These are phyloP conservation scores for Austroboletus eburneus DNA, from an alignment of 768 basidiomycete species.

Conservation along the genomic window DNA sequence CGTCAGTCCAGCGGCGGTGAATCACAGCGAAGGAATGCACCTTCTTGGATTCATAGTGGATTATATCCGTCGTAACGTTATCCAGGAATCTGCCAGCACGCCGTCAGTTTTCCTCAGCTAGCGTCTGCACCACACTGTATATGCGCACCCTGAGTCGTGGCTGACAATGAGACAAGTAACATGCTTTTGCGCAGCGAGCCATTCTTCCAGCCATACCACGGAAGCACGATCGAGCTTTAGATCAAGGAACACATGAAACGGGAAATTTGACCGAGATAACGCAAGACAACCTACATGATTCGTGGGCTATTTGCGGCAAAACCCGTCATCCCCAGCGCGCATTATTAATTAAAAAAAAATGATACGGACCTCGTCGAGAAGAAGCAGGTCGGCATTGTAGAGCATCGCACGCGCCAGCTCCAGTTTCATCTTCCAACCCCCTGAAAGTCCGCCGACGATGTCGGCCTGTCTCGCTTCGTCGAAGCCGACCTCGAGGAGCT, in stretches of 20 bases:
- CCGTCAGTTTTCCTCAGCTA: slow-evolving; percentile 7
- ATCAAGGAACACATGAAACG: slow-evolving; percentile 17
- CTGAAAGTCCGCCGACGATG: slow-evolving; percentile 84
- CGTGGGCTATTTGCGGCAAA: slow-evolving; percentile 58
- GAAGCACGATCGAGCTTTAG: slow-evolving; percentile 73
- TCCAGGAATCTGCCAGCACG: slow-evolving; percentile 73
- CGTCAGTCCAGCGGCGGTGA: slow-evolving; percentile 14
- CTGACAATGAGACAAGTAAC: slow-evolving; percentile 92
- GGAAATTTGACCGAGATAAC: slow-evolving; percentile 15
- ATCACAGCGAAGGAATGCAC: slow-evolving; percentile 31
- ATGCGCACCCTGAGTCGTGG: slow-evolving; percentile 88
- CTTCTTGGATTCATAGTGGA: slow-evolving; percentile 96
- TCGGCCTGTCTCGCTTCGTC: slow-evolving; percentile 82
- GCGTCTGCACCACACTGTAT: slow-evolving; percentile 3
- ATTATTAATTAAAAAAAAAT: slow-evolving; percentile 17
- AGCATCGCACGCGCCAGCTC: slow-evolving; percentile 96
- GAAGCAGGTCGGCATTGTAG: slow-evolving; percentile 83
- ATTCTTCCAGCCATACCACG: slow-evolving; percentile 89
- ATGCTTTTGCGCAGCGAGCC: slow-evolving; percentile 73
- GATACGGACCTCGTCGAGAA: slow-evolving; percentile 72
- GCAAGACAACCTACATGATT: slow-evolving; percentile 65
- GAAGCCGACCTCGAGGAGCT: slow-evolving; percentile 87
- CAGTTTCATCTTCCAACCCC: slow-evolving; percentile 99
- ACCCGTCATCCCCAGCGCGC: slow-evolving; percentile 16
- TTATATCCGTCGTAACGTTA: slow-evolving; percentile 93